These are phyloP conservation scores for Syzygium malaccense DNA, from an alignment of 441 rosid species.

Conservation along the genomic window DNA sequence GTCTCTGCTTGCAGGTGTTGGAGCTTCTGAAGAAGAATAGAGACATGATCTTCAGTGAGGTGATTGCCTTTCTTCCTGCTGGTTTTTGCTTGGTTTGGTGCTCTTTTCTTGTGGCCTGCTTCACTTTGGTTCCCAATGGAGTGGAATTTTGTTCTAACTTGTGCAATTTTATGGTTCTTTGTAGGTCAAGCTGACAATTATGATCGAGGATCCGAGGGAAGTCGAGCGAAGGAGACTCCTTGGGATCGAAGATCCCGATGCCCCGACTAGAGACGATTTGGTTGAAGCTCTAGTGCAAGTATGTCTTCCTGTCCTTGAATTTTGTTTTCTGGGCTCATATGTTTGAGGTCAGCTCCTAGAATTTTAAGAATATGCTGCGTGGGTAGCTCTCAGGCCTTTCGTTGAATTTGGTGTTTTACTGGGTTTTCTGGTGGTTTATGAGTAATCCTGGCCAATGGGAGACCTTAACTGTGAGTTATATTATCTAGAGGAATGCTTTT, in stretches of 20 bases:
- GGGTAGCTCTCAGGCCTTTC: background rate
- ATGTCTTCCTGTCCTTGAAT: background rate
- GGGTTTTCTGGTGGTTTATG: background rate
- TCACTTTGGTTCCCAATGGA: background rate
- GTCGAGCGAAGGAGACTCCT: conserved; percentile 73
- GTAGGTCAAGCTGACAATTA: conserved; percentile 68
- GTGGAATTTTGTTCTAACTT: background rate
- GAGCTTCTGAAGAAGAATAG: conserved; percentile 75
- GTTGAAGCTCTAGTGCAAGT: conserved; percentile 76
- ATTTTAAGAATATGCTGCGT: background rate
- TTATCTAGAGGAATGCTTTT: background rate
- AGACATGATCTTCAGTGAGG: conserved; percentile 90
- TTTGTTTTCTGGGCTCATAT: background rate
- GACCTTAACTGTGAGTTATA: background rate
- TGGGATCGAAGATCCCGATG: conserved; percentile 69
- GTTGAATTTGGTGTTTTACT: background rate
- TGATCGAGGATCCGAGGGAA: conserved; percentile 93
- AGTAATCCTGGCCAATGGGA: background rate
- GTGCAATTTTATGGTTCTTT: background rate
- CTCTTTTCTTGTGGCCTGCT: background rate
- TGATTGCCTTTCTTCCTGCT: conserved; percentile 3
- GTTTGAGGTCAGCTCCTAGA: background rate
- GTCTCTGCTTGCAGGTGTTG: conserved; percentile 36
- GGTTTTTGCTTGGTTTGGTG: background rate
- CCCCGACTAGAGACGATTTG: conserved; percentile 81